Percentiles rank a stretch among this genome's conserved stretches.
phyloP scores from a whole-genome alignment of 179 eudicot species.

The Silene coronaria region DNA sequence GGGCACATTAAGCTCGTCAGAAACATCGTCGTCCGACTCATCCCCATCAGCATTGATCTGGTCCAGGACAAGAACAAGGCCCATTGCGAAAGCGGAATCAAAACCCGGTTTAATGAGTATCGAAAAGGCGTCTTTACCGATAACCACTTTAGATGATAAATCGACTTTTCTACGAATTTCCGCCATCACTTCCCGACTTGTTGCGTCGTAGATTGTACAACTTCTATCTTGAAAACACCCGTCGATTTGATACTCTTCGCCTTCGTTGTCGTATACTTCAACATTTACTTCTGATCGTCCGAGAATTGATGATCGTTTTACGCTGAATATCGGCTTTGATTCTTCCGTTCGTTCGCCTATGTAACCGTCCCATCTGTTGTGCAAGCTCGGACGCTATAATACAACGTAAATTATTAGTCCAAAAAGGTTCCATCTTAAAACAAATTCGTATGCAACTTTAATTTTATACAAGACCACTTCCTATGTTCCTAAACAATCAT shows the following conservation, averaged over 20 bases:
- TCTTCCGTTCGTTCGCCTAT: constrained; percentile 52
- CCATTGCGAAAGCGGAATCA: constrained; percentile 65
- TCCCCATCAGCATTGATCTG: constrained; percentile 42
- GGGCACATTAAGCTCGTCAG: constrained; percentile 4
- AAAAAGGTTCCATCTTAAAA: background rate
- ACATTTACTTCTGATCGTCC: constrained; percentile 62
- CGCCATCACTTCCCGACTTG: constrained; percentile 39
- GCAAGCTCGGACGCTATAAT: constrained; percentile 59
- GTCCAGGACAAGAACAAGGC: constrained; percentile 51
- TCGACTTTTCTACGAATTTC: constrained; percentile 71
- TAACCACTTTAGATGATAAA: constrained; percentile 42
- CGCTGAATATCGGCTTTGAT: constrained; percentile 69
- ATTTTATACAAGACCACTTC: no score
- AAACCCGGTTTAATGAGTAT: constrained; percentile 48
- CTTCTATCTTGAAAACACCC: constrained; percentile 51
- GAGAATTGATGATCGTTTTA: constrained; percentile 60
- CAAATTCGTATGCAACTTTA: no score
- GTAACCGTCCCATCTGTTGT: constrained; percentile 77
- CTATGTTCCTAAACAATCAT: no score
- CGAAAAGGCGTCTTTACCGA: constrained; percentile 53
- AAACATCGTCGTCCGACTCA: constrained; percentile 17
- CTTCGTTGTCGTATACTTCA: constrained; percentile 40
- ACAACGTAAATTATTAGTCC: background rate
- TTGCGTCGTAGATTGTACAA: constrained; percentile 44
- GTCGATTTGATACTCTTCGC: constrained; percentile 57